phyloP scores from a whole-genome alignment of 495 filamentous ascomycete genomes.

The Chaetomium fimeti region DNA sequence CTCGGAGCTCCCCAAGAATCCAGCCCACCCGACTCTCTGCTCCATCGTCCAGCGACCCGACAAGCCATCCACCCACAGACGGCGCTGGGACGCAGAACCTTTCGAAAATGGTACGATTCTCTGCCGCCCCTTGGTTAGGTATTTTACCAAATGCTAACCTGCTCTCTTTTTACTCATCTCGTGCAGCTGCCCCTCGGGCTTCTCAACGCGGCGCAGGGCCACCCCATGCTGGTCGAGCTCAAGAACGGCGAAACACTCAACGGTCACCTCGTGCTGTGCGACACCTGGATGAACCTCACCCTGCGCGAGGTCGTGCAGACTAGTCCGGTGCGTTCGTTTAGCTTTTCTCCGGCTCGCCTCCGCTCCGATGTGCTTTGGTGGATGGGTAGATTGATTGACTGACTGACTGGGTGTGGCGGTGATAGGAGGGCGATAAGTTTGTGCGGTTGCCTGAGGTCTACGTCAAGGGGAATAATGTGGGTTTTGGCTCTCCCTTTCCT shows the following conservation, averaged over 20 bases:
- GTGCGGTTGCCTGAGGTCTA: conserved; percentile 89
- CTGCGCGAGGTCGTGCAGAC: conserved; percentile 98
- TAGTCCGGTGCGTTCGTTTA: conserved; percentile 56
- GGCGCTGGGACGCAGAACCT: conserved; percentile 7
- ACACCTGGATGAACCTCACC: conserved; percentile 99
- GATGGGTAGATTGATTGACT: not conserved
- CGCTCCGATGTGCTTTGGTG: not conserved
- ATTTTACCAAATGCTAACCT: not conserved
- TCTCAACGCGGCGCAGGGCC: conserved; percentile 91
- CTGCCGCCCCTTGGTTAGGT: not conserved
- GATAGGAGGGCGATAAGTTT: conserved; percentile 85
- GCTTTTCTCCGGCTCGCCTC: not conserved
- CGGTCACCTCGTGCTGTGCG: conserved; percentile 90
- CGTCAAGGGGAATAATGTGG: conserved; percentile 92
- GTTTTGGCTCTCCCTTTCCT: conserved; percentile 27
- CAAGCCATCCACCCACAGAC: not conserved
- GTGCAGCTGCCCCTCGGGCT: conserved; percentile 84
- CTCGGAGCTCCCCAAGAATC: not conserved
- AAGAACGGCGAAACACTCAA: conserved; percentile 98
- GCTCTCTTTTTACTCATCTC: not conserved
- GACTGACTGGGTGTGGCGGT: conserved; percentile 16
- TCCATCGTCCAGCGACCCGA: conserved; percentile 9
- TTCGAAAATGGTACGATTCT: conserved; percentile 10
- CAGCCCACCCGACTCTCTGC: not conserved
- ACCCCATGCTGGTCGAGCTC: conserved; percentile 98